These are phyloP conservation scores for Apiospora malaysiana DNA, from an alignment of 2,329 filamentous ascomycete genomes.

Conservation along the genomic window DNA sequence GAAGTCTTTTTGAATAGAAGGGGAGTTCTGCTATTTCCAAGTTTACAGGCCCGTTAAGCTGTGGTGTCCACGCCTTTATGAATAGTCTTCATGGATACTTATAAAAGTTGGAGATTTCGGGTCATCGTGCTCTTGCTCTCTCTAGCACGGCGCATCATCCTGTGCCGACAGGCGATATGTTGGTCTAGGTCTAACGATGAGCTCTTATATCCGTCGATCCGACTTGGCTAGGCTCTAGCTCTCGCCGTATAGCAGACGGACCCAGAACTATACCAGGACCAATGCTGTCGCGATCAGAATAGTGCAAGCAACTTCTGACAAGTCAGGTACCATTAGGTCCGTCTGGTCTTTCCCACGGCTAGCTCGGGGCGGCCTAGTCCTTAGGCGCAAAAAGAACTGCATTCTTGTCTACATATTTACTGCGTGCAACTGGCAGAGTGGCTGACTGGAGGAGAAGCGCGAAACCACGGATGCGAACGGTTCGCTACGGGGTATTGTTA, in stretches of 20 bases:
- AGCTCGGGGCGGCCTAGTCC: background rate
- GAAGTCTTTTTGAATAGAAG: background rate
- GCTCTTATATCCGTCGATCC: background rate
- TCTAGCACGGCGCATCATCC: no score
- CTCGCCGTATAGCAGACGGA: background rate
- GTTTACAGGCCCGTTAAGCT: background rate
- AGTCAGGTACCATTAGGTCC: background rate
- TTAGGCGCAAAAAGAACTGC: slow-evolving; percentile 9
- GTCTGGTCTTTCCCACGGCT: background rate
- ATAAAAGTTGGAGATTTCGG: background rate
- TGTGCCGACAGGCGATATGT: background rate
- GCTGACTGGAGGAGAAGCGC: background rate
- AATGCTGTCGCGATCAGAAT: background rate
- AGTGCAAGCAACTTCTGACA: slow-evolving; percentile 3
- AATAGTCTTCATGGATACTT: no score
- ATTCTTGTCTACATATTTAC: slow-evolving; percentile 2
- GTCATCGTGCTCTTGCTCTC: no score
- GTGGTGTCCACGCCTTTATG: background rate
- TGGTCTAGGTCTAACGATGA: background rate
- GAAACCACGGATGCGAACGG: background rate
- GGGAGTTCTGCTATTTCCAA: background rate
- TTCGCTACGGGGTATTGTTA: background rate
- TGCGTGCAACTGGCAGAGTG: background rate
- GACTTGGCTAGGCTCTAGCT: background rate
- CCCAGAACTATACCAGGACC: background rate